Evolutionary conservation across 2,329 filamentous ascomycete genomes (phyloP).

Genomic region (Diaporthe sp.): DNA sequence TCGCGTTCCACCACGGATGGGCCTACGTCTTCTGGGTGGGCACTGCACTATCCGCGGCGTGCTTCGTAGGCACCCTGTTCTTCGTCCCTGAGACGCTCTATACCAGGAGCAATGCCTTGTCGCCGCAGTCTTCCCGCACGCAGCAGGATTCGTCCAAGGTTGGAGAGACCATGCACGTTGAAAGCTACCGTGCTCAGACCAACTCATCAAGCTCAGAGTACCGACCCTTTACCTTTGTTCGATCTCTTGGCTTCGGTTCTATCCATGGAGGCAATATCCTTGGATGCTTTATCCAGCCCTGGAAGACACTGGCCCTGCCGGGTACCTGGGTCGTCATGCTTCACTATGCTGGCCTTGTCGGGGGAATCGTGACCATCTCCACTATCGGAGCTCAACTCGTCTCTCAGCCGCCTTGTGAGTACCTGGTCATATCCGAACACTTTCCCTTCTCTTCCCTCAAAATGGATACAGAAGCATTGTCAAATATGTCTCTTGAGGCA

Average conservation of each 20-base stretch:
- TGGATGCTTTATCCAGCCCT: conserved; percentile 45
- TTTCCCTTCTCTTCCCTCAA: neutral
- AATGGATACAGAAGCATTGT: too few species aligned
- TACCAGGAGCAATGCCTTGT: neutral
- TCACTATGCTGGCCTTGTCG: conserved; percentile 53
- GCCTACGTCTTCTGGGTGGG: conserved; percentile 9
- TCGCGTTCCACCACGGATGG: conserved; percentile 10
- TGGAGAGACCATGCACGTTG: neutral
- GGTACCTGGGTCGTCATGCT: conserved; percentile 53
- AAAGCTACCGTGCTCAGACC: neutral
- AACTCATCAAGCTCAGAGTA: neutral
- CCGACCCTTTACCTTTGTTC: neutral
- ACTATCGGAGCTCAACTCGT: conserved; percentile 50
- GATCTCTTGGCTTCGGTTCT: neutral
- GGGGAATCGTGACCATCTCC: conserved; percentile 51
- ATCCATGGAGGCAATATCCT: conserved; percentile 35
- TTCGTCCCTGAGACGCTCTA: conserved; percentile 17
- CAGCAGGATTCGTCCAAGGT: conserved; percentile 5
- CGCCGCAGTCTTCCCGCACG: conserved; percentile 11
- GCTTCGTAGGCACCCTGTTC: neutral
- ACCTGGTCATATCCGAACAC: too few species aligned
- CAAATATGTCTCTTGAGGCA: neutral
- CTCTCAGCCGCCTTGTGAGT: conserved; percentile 44
- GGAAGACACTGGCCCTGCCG: conserved; percentile 48
- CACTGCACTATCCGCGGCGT: neutral